phyloP scores from a whole-genome alignment of 1,284 basidiomycete species.

The Ceratobasidium sp. region DNA sequence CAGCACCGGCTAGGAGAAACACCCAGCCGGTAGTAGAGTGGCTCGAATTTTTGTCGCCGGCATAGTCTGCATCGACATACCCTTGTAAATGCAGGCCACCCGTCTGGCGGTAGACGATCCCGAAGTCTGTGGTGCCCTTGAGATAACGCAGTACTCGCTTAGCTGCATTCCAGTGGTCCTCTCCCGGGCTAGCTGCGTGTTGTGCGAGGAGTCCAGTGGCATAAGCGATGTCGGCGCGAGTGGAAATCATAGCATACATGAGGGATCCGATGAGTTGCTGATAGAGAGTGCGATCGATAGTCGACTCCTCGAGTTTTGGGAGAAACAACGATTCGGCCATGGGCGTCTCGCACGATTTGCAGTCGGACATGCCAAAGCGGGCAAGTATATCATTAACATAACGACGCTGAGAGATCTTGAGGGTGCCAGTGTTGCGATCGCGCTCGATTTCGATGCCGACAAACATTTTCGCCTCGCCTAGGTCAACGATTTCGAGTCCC shows the following conservation, averaged over 20 bases:
- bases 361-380: slow-evolving; percentile 31
- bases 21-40: slow-evolving; percentile 27
- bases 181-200: slow-evolving; percentile 51
- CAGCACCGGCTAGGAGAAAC: neutral
- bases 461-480: slow-evolving; percentile 49
- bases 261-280: slow-evolving; percentile 51
- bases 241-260: slow-evolving; percentile 51
- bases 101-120: slow-evolving; percentile 45
- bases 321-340: slow-evolving; percentile 13
- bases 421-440: slow-evolving; percentile 18
- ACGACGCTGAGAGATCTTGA: slow-evolving; percentile 46
- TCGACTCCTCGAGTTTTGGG: neutral
- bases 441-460: slow-evolving; percentile 50
- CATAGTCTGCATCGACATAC: slow-evolving; percentile 11
- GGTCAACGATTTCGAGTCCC: slow-evolving; percentile 45
- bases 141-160: slow-evolving; percentile 54
- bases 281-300: slow-evolving; percentile 32
- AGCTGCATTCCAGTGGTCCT: slow-evolving; percentile 52
- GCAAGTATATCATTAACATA: slow-evolving; percentile 40
- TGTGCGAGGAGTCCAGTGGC: slow-evolving; percentile 51
- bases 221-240: slow-evolving; percentile 54
- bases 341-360: slow-evolving; percentile 46
- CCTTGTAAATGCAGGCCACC: neutral
- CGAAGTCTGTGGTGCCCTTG: slow-evolving; percentile 58
- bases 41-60: slow-evolving; percentile 20